Conservation (phyloP, 495 filamentous ascomycete species). For the Aspergillus indologenus region DNA sequence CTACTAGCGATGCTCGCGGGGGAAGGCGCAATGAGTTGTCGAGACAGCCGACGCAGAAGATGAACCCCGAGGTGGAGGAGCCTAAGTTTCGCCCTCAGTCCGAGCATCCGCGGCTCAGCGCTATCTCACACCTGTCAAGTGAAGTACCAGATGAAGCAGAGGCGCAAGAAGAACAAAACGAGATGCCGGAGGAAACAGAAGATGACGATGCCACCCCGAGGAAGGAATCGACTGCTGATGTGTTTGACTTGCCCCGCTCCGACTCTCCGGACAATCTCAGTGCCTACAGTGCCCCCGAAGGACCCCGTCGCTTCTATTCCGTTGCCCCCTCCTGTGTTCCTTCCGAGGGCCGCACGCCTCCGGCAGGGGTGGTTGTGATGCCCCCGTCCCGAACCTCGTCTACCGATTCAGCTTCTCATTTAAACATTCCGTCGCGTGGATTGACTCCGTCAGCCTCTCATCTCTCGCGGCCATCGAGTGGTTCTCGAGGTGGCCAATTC, state of each 20-base stretch:
- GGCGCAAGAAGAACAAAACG: conserved; percentile 35
- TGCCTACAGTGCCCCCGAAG: conserved; percentile 17
- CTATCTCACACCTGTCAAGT: conserved; percentile 50
- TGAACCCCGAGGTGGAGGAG: conserved; percentile 57
- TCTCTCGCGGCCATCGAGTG: conserved; percentile 51
- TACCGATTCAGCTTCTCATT: conserved; percentile 45
- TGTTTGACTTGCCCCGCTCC: conserved; percentile 43
- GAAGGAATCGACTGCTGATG: conserved; percentile 18
- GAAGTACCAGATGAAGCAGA: conserved; percentile 10
- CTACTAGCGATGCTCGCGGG: conserved; percentile 28
- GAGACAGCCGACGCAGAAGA: conserved; percentile 39
- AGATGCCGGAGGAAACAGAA: conserved; percentile 27
- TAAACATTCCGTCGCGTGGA: conserved; percentile 39
- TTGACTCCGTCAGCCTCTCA: conserved; percentile 59
- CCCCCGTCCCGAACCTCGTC: conserved; percentile 38
- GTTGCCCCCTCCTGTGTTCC: conserved; percentile 11
- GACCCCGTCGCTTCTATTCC: conserved; percentile 24
- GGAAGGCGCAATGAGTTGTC: conserved; percentile 22
- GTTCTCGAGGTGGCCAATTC: conserved; percentile 50
- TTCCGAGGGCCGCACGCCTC: neutral
- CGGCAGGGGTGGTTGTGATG: conserved; percentile 16
- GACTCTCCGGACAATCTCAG: conserved; percentile 44
- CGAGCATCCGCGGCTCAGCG: conserved; percentile 70
- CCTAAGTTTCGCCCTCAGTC: conserved; percentile 64
- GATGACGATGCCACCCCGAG: conserved; percentile 35